Conservation (phyloP, 2,329 filamentous ascomycete genomes). For the Aspergillus niger region DNA sequence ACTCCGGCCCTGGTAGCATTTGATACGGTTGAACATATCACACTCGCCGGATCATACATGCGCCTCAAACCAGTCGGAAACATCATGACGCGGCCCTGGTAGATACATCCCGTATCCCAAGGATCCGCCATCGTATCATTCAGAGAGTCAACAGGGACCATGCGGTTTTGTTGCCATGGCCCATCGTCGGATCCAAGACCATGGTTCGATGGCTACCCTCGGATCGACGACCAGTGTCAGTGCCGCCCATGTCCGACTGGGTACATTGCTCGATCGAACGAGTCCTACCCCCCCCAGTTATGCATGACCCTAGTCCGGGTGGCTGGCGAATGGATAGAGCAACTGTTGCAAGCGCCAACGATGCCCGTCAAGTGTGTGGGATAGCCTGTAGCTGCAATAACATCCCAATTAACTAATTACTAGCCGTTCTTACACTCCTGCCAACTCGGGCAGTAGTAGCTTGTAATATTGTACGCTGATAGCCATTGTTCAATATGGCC, state of each 20-base stretch:
- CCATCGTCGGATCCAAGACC: conserved; percentile 1
- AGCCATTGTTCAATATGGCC: too few species aligned
- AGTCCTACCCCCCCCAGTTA: not conserved
- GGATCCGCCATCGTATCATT: not conserved
- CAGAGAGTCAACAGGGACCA: not conserved
- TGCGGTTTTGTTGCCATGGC: not conserved
- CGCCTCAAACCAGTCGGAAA: not conserved
- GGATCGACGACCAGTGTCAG: not conserved
- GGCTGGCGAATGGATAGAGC: not conserved
- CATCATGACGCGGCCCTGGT: conserved; percentile 1
- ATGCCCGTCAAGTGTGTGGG: not conserved
- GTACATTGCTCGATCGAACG: not conserved
- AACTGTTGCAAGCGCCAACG: not conserved
- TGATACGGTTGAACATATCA: not conserved
- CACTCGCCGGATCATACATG: not conserved
- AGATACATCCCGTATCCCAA: not conserved
- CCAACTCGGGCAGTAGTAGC: not conserved
- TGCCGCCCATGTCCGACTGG: not conserved
- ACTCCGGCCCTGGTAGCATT: not conserved
- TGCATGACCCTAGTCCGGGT: not conserved
- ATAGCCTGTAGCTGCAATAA: not conserved
- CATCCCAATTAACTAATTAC: not conserved
- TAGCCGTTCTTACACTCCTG: not conserved
- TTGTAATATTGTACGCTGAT: not conserved
- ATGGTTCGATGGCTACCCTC: conserved; percentile 1